Base-by-base conservation (phyloP, 2,329 filamentous ascomycete species). In the Coniella lustricola region DNA sequence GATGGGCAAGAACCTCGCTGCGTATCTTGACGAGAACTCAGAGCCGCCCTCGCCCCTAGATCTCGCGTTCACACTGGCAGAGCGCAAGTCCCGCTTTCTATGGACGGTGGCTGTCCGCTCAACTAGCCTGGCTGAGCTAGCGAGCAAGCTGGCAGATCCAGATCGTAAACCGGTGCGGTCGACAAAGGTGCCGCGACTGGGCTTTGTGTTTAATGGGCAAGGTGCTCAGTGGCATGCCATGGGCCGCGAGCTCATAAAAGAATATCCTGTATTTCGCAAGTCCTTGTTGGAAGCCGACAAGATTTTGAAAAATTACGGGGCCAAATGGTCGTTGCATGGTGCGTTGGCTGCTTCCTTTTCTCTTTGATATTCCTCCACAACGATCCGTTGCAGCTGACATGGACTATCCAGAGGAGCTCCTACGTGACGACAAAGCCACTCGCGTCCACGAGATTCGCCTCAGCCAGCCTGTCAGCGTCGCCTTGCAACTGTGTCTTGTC, bases 401-500 rank as follows among this genome's bases (percentile, higher is more conserved):
- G 35, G 9, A 9, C 18, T 3, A 7, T 41, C 52, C 31, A 32
- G 53, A 52, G 17, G 52, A 54, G 12, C 50, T 53, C 12, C 34
- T 25, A 2, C 40, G 58, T 3, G 52, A 58, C 21, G 48, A 52
- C 3, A 34, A 43, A 4, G 34, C 46, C 8, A 44, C 59, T 22
- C 55, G 54, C 18, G 63, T 67, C 31, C 56, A 63, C 5, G 33
- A 62, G 2, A 38, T 67, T 58, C 44, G 66, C 63, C 13, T 65
- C 61, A 8, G 41, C 32, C 39, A 44, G 44, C 68, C 74, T 0
- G 48, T 73, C 0, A 74, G 67, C 34, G 75, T 72, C 0, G 71
- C 71, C 0, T 17, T 77, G 1, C 74, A 76, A 53, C 60, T 77
- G 3, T 70, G 58, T 2, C 52, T 75, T 2, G 66, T 65, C 2